phyloP scores from a whole-genome alignment of 2,329 filamentous ascomycete species.

The Colletotrichum noveboracense region DNA sequence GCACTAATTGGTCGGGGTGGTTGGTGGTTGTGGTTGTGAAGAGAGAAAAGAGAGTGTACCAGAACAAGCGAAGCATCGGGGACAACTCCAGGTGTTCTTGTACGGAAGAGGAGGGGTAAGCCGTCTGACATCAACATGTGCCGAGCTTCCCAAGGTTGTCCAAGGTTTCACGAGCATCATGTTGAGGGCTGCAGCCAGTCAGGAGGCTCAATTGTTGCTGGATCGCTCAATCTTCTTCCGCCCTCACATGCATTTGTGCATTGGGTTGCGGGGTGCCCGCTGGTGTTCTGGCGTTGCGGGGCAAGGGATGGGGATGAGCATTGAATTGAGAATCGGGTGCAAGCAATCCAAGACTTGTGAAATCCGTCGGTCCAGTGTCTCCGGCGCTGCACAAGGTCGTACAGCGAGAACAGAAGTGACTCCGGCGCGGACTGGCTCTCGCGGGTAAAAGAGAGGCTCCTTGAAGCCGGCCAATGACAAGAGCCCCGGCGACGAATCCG shows the following conservation, averaged over 20 bases:
- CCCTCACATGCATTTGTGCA: slow-evolving; percentile 19
- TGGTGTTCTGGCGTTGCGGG: slow-evolving; percentile 2
- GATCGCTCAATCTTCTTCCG: slow-evolving; percentile 3
- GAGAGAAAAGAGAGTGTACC: background rate
- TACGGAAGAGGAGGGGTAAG: slow-evolving; percentile 12
- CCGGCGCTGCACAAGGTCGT: background rate
- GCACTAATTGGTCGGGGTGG: background rate
- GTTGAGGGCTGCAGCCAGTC: background rate
- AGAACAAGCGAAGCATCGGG: background rate
- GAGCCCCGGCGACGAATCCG: slow-evolving; percentile 10
- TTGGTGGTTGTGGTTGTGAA: background rate
- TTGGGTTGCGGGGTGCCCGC: slow-evolving; percentile 13
- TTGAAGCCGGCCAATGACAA: background rate
- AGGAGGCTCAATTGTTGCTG: background rate
- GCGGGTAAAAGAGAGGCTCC: slow-evolving; percentile 13
- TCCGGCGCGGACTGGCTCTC: slow-evolving; percentile 6
- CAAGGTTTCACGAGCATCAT: slow-evolving; percentile 12
- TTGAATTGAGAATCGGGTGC: background rate
- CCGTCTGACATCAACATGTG: slow-evolving; percentile 17
- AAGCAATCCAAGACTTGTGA: background rate
- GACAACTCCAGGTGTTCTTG: slow-evolving; percentile 9
- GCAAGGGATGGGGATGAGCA: background rate
- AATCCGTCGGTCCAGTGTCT: background rate
- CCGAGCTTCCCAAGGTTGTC: slow-evolving; percentile 15
- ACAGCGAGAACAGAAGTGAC: background rate